Evolutionary conservation across 768 basidiomycete genomes (phyloP), one percentile per base, ranked within the genome.

Genomic region (Daedaleopsis sinensis): DNA sequence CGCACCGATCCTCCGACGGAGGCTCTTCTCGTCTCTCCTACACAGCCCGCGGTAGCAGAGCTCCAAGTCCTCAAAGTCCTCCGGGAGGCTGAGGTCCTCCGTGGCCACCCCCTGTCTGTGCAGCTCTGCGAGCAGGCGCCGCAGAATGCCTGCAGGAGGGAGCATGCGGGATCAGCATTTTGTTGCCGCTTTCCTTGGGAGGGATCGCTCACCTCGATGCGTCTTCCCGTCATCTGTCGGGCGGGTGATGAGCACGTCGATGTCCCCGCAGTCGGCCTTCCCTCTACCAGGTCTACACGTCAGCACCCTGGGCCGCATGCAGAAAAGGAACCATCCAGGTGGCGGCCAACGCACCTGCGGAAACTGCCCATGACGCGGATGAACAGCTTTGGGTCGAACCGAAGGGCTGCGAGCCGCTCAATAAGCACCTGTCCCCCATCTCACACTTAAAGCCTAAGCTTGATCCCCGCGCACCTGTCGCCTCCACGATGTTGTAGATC

Each of bases 301-400:
- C 44, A 60, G 59, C 13, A 54, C 10, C 15, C n/a, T n/a, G n/a
- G n/a, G n/a, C n/a, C n/a, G n/a, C n/a, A n/a, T n/a, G n/a, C n/a
- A n/a, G n/a, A n/a, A n/a, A n/a, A n/a, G n/a, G n/a, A n/a, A n/a
- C n/a, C n/a, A n/a, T n/a, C 27, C 27, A 32, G 7, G 7, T 7
- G 27, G 9, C 44, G 62, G 7, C 52, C 46, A 15, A 63, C 68
- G 52, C 64, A 84, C 90, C 92, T 81, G 67, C 95, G 77, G 72
- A 89, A 98, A 64, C 92, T 94, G 1, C 95, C 96, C 95, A 96
- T 96, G 51, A 96, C 88, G 52, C 94, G 87, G 11, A 97, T 74
- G 68, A 84, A 86, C 24, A 96, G 70, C 55, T 84, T 82, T 6
- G 83, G 75, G 68, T 96, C 94, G 36, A 96, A 79, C 1, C 73